Percentiles rank a stretch among this genome's conserved stretches.
Evolutionary conservation across 306 rosid genomes (phyloP).

Genomic region (Sesbania bispinosa): DNA sequence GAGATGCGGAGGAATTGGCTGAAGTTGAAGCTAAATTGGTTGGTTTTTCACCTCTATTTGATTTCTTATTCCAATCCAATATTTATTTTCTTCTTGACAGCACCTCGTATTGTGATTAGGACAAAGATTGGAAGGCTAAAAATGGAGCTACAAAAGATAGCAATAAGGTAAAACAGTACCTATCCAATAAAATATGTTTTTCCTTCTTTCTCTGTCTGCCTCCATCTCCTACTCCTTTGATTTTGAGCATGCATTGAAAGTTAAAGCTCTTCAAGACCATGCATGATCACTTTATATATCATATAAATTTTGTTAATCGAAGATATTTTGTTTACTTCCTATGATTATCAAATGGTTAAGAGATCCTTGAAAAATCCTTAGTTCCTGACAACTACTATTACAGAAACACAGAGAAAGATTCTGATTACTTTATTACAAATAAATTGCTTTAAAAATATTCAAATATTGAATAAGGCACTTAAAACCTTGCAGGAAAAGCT

Average conservation of each 20-base stretch:
- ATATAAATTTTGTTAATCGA: neutral
- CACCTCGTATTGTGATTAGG: constrained; percentile 38
- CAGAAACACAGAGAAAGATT: neutral
- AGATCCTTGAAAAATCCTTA: constrained; percentile 4
- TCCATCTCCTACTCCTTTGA: neutral
- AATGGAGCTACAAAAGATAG: constrained; percentile 45
- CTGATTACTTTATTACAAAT: neutral
- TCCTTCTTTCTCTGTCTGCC: constrained; percentile 11
- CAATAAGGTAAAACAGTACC: constrained; percentile 51
- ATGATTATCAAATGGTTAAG: neutral
- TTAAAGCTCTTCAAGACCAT: neutral
- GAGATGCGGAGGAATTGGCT: constrained; percentile 82
- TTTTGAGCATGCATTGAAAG: neutral
- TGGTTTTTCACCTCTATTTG: constrained; percentile 21
- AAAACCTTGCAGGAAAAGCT: neutral
- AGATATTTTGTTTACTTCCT: neutral
- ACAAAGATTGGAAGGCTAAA: constrained; percentile 55
- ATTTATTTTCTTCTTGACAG: constrained; percentile 22
- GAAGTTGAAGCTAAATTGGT: constrained; percentile 96
- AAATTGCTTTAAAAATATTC: neutral
- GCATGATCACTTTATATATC: neutral
- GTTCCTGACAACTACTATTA: neutral
- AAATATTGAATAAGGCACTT: neutral
- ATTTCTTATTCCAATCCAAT: neutral
- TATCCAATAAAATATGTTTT: neutral